Evolutionary conservation across 2,329 filamentous ascomycete species (phyloP).

Genomic region (Chaetoscypha palmicola): DNA sequence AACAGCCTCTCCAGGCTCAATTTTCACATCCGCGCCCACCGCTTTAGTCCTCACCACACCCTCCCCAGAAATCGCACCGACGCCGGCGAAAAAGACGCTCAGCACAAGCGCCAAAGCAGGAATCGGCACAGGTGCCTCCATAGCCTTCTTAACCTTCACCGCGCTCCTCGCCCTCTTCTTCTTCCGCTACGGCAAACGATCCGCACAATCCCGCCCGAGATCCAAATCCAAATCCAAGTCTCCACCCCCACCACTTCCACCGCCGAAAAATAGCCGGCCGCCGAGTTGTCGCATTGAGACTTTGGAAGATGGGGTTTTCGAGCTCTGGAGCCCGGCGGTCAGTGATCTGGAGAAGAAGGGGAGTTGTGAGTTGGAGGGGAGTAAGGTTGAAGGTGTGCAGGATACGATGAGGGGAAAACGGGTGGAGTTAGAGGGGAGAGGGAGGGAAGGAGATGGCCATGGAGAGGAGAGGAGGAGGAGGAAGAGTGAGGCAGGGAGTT

Average conservation of each 20-base stretch:
- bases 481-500: not conserved
- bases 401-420: not conserved
- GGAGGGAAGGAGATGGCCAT: not conserved
- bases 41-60: too few species aligned
- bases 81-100: not conserved
- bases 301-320: not conserved
- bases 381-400: not conserved
- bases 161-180: constrained; percentile 25
- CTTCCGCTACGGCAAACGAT: constrained; percentile 3
- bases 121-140: constrained; percentile 31
- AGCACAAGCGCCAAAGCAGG: constrained; percentile 33
- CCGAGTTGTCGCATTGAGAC: not conserved
- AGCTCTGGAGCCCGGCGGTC: not conserved
- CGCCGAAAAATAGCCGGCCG: not conserved
- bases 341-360: not conserved
- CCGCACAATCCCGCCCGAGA: not conserved
- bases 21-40: too few species aligned
- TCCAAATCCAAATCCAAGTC: too few species aligned
- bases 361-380: not conserved
- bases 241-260: not conserved
- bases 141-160: constrained; percentile 11
- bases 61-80: too few species aligned
- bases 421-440: not conserved
- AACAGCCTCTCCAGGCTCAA: too few species aligned
- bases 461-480: not conserved